These are phyloP conservation scores for Suillus variegatus DNA, from an alignment of 768 basidiomycete species.

Conservation along the genomic window DNA sequence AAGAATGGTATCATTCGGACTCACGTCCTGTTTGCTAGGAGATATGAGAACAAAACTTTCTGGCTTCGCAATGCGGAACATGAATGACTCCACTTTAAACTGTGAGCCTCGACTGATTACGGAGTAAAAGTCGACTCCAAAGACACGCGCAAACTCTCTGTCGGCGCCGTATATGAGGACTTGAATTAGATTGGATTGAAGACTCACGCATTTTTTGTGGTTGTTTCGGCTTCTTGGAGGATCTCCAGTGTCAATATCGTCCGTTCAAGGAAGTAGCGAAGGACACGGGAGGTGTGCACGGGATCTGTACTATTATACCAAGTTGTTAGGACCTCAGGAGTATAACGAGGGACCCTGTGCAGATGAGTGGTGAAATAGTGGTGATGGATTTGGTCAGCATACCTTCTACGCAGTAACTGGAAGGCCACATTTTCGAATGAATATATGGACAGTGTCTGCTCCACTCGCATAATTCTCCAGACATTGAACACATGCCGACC, in stretches of 20 bases:
- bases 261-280: slow-evolving; percentile 67
- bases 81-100: slow-evolving; percentile 98
- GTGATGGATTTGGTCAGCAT: slow-evolving; percentile 15
- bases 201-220: slow-evolving; percentile 85
- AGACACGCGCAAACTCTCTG: slow-evolving; percentile 97
- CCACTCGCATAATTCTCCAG: slow-evolving; percentile 90
- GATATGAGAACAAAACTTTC: slow-evolving; percentile 91
- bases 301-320: slow-evolving; percentile 70
- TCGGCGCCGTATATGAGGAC: neutral
- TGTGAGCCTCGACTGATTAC: slow-evolving; percentile 95
- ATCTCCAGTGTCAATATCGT: slow-evolving; percentile 74
- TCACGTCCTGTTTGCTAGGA: slow-evolving; percentile 84
- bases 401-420: slow-evolving; percentile 79
- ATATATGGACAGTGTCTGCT: slow-evolving; percentile 76
- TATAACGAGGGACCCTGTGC: slow-evolving; percentile 76
- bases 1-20: neutral
- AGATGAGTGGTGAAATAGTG: slow-evolving; percentile 4
- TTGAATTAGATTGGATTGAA: neutral
- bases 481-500: slow-evolving; percentile 92
- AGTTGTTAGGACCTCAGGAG: slow-evolving; percentile 54
- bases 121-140: slow-evolving; percentile 96
- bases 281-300: slow-evolving; percentile 50
- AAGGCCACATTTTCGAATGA: slow-evolving; percentile 90
- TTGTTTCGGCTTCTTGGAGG: slow-evolving; percentile 75
- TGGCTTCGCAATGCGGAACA: slow-evolving; percentile 96